Percentiles rank a stretch among this genome's conserved stretches.
Conservation (phyloP, 768 basidiomycete genomes). For the Krasilnikovozyma curviuscula region DNA sequence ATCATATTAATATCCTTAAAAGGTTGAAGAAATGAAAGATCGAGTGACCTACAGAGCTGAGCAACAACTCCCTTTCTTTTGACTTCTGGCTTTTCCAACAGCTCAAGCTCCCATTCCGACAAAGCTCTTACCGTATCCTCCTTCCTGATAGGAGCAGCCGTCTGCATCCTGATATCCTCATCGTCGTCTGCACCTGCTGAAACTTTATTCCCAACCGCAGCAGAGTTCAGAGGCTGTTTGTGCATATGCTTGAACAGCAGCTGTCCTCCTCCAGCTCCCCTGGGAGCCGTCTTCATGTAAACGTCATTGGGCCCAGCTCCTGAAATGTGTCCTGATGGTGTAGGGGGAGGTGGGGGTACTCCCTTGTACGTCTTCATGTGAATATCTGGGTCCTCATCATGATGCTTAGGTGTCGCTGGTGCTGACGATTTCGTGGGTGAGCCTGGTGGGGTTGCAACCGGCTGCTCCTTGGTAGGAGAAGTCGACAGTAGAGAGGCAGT, state of each 20-base stretch:
- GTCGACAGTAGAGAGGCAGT: no score
- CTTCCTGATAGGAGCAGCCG: conserved; percentile 15
- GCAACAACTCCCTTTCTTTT: conserved; percentile 91
- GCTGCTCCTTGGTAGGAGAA: no score
- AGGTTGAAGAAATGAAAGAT: neutral
- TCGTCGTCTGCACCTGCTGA: conserved; percentile 7
- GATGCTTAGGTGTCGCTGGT: neutral
- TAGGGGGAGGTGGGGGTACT: conserved; percentile 26
- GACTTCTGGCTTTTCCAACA: conserved; percentile 68
- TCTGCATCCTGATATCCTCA: conserved; percentile 21
- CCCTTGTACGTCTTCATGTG: conserved; percentile 67
- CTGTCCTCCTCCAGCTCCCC: conserved; percentile 11
- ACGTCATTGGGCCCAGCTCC: no score
- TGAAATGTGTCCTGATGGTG: no score
- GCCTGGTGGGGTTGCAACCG: conserved; percentile 1
- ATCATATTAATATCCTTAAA: neutral
- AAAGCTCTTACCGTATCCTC: no score
- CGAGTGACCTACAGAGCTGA: conserved; percentile 69
- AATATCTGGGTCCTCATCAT: conserved; percentile 31
- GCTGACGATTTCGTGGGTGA: conserved; percentile 1
- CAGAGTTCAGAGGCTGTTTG: neutral
- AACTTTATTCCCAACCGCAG: neutral
- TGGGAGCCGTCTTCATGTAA: conserved; percentile 44
- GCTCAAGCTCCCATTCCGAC: conserved; percentile 64
- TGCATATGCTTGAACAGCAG: conserved; percentile 7